Evolutionary conservation across 345 rosid species (phyloP), one percentile per base, ranked within the genome.

Genomic region (Abelmoschus esculentus): DNA sequence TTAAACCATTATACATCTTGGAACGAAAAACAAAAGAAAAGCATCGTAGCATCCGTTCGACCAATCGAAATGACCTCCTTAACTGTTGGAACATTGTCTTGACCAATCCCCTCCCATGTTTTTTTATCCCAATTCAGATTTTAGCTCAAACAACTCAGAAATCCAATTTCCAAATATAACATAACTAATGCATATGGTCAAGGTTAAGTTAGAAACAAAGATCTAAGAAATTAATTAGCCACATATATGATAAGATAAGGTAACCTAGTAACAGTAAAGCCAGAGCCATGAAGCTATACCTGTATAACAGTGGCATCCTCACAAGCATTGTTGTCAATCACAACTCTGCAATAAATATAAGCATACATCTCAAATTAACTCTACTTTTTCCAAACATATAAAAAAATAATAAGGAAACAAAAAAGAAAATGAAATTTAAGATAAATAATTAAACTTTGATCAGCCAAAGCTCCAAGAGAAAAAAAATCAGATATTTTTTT

Each of bases 221-320:
- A 18, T 22, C 8, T 28, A 67, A 67, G 66, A n/a, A 59, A 44
- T 10, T 26, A 56, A 54, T 46, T 47, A 31, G 42, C 15, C 47
- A 63, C 22, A 3, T 26, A 3, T 26, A 32, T 17, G 22, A 38
- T 22, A 31, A 7, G 7, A 29, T 55, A 38, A 38, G 42, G 9
- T 58, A 72, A 38, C 77, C 67, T 61, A 55, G 38, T 50, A 38
- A 34, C 57, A 40, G 38, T 52, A 58, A 47, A 68, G 29, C 61
- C 55, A 36, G 38, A 62, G 38, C 26, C 26, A 22, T 22, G 26
- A 29, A 28, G 11, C 17, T 42, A 42, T 66, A 87, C 96, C 92
- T 85, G 86, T 71, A 91, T 87, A 72, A 89, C 84, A 65, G 96
- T 91, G 68, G 90, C 93, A 82, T 85, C 88, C 65, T 85, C 84